Percentiles rank a stretch among this genome's conserved stretches.
Conservation (phyloP, 2,329 filamentous ascomycete genomes). For the Apiospora phragmitis region DNA sequence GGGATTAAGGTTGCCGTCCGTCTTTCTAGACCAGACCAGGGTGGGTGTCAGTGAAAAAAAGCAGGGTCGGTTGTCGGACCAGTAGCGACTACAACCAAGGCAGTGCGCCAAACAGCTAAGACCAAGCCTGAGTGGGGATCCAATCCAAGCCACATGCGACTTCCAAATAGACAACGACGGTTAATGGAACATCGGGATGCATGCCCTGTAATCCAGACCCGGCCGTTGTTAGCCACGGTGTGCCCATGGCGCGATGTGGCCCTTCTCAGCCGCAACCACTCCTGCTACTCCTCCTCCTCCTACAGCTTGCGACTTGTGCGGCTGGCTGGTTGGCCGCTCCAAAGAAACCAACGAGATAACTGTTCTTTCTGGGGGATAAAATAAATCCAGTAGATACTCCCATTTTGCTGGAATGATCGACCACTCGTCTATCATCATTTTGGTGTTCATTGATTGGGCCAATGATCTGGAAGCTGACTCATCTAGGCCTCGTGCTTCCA, state of each 20-base stretch:
- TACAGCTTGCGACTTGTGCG: neutral
- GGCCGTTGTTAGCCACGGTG: neutral
- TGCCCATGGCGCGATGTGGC: neutral
- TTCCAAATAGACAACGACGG: neutral
- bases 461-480: neutral
- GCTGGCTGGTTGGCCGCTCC: neutral
- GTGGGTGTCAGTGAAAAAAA: slow-evolving; percentile 1
- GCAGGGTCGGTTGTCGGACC: slow-evolving; percentile 4
- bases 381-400: neutral
- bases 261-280: neutral
- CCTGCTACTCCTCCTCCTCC: neutral
- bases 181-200: neutral
- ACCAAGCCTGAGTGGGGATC: neutral
- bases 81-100: neutral
- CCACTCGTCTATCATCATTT: neutral
- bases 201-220: neutral
- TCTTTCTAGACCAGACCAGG: slow-evolving; percentile 2
- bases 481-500: neutral
- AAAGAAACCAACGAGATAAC: neutral
- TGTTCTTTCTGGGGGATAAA: no score
- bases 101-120: neutral
- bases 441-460: neutral
- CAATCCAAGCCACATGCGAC: neutral
- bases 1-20: slow-evolving; percentile 4
- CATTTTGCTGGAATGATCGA: neutral